Base-by-base conservation (phyloP, 805 yeast genomes). In the Lipomyces orientalis region DNA sequence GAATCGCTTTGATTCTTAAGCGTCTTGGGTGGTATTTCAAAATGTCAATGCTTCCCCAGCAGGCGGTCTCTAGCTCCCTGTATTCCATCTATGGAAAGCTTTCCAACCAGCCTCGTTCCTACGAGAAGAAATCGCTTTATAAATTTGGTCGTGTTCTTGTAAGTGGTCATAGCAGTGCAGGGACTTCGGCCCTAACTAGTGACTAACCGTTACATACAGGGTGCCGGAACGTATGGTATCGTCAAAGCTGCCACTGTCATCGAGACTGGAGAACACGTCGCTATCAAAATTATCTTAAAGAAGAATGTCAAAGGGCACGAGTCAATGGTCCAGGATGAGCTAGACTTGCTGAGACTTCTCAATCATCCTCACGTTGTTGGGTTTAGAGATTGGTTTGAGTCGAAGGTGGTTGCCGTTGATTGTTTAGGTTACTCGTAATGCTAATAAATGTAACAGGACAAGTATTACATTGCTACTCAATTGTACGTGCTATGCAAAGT, bases 141-240 rank as follows among this genome's bases (percentile, higher is more conserved):
- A 31, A 55, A 14, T 62, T 70, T 19, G 73, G 71, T 31, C 43
- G 62, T 6, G 67, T 62, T 8, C 62, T 70, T 33, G 72, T 69
- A 51, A 9, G 71, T 60, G 6, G 16, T 25, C 34, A 52, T 52
- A 16, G 19, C 33, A 7, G 10, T 54, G 16, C 8, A 43, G 49
- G 22, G 10, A n/a, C n/a, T 3, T 14, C 0, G 22, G n/a, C 49
- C 22, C 10, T 5, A 9, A 56, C 39, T 62, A 16, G 37, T 37
- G 33, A 43, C 54, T 39, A 1, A 43, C 22, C 6, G 49, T 8
- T 12, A 35, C 51, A 68, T 12, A 35, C 51, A 68, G 12, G 98
- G 98, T 9, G 98, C 98, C 0, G 98, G 99, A 4, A 87, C 97
- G 0, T 95, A 92, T 79, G 98, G 99, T 52, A 89, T 94, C 1